These are phyloP conservation scores for Talaromyces rugulosus DNA, from an alignment of 2,329 filamentous ascomycete species.

Conservation along the genomic window DNA sequence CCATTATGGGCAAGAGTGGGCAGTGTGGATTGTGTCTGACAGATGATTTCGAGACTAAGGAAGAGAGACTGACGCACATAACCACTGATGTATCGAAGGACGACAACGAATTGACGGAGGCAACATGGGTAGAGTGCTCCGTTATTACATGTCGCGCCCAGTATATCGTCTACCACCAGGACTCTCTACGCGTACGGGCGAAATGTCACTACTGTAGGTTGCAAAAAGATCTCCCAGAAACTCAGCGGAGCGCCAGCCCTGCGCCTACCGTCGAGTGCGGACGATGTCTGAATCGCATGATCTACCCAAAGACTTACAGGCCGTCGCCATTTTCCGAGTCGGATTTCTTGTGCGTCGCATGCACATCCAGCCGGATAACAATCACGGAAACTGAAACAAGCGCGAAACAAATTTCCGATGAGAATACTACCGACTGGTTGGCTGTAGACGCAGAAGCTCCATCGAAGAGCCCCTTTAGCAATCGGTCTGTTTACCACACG, in stretches of 20 bases:
- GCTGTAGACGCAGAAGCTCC: constrained; percentile 37
- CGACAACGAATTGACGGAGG: constrained; percentile 28
- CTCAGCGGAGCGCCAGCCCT: neutral
- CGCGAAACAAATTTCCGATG: constrained; percentile 31
- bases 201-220: neutral
- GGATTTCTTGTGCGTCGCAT: constrained; percentile 42
- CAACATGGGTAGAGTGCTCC: constrained; percentile 48
- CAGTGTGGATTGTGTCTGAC: neutral
- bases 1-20: neutral
- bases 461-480: neutral
- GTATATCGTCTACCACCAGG: constrained; percentile 51
- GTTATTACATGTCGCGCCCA: constrained; percentile 43
- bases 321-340: constrained; percentile 20
- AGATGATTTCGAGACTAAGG: neutral
- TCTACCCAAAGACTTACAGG: neutral
- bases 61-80: neutral
- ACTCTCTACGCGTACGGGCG: constrained; percentile 15
- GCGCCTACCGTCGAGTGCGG: neutral
- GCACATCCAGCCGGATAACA: constrained; percentile 31
- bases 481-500: neutral
- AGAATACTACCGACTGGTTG: constrained; percentile 45
- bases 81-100: constrained; percentile 24
- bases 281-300: neutral
- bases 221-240: neutral
- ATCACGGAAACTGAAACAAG: constrained; percentile 37